Evolutionary conservation across 2,329 filamentous ascomycete genomes (phyloP).

Genomic region (Blastomyces silverae): DNA sequence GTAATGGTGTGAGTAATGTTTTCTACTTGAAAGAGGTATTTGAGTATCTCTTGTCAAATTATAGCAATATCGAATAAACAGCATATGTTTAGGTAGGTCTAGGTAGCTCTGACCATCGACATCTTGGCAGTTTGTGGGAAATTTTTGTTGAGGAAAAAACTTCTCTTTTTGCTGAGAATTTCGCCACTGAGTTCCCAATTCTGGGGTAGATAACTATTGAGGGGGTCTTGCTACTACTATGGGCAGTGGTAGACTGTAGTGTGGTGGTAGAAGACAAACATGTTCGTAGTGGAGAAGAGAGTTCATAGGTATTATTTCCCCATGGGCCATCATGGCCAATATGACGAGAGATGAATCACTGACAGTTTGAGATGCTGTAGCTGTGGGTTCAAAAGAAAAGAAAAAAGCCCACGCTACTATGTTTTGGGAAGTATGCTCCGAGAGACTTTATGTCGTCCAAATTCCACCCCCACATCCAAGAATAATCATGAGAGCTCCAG

Average conservation of each 20-base stretch:
- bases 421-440: conserved; percentile 4
- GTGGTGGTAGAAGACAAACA: too few relatives aligned
- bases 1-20: background rate
- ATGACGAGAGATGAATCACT: background rate
- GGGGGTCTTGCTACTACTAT: background rate
- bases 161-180: background rate
- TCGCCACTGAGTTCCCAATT: background rate
- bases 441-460: background rate
- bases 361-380: background rate
- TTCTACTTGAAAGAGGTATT: background rate
- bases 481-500: too few relatives aligned
- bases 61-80: background rate
- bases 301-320: background rate
- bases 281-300: background rate
- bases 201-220: conserved; percentile 2
- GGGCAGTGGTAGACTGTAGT: too few relatives aligned
- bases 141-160: background rate
- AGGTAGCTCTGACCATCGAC: too few relatives aligned
- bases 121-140: background rate
- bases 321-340: background rate
- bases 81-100: too few relatives aligned
- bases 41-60: background rate
- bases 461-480: background rate
- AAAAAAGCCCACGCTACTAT: background rate
- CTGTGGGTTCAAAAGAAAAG: background rate